Evolutionary conservation across 1,139 yeast genomes (phyloP).

Genomic region (Hyphopichia khmerensis): DNA sequence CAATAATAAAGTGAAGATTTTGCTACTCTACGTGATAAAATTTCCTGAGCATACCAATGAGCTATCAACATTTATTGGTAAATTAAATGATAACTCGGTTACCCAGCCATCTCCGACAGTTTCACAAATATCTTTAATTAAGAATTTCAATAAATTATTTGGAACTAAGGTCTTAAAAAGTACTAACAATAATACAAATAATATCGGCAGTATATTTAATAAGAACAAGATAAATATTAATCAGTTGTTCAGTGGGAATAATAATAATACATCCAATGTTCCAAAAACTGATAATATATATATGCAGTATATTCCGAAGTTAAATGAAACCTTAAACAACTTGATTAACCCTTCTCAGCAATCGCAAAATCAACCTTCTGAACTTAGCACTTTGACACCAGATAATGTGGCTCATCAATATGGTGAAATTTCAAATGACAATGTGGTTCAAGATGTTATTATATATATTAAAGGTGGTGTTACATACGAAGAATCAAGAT

Average conservation of each 20-base stretch:
- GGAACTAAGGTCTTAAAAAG: slow-evolving; percentile 8
- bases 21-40: slow-evolving; percentile 70
- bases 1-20: slow-evolving; percentile 44
- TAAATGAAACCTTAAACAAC: slow-evolving; percentile 44
- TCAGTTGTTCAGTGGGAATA: slow-evolving; percentile 22
- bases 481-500: slow-evolving; percentile 87
- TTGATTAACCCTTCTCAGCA: slow-evolving; percentile 17
- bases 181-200: slow-evolving; percentile 14
- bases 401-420: slow-evolving; percentile 36
- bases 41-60: slow-evolving; percentile 40
- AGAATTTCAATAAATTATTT: slow-evolving; percentile 28
- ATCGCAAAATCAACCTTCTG: slow-evolving; percentile 6
- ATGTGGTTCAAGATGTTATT: slow-evolving; percentile 66
- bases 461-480: slow-evolving; percentile 87
- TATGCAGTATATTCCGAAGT: slow-evolving; percentile 73
- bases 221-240: slow-evolving; percentile 26
- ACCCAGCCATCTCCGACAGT: slow-evolving; percentile 32
- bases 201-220: slow-evolving; percentile 24
- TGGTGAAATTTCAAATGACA: slow-evolving; percentile 16
- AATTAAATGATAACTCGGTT: slow-evolving; percentile 27
- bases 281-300: slow-evolving; percentile 47
- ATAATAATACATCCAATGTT: slow-evolving; percentile 17
- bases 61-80: slow-evolving; percentile 21
- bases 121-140: slow-evolving; percentile 32
- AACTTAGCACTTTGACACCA: slow-evolving; percentile 41